Conservation (phyloP, 2,329 filamentous ascomycete genomes). For the Phoma herbarum region DNA sequence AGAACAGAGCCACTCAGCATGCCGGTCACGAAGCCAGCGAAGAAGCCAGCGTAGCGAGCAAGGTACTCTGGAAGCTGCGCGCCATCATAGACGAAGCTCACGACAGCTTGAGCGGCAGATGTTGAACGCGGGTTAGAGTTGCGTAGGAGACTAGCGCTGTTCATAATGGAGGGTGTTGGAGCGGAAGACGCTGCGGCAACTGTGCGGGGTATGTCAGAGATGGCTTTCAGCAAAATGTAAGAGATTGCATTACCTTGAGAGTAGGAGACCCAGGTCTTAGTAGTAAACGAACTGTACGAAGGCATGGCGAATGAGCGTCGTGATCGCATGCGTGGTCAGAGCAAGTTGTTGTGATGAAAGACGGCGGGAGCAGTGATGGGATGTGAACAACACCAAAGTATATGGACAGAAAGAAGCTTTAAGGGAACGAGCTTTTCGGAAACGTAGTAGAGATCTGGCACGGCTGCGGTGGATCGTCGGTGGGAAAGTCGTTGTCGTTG, state of each 20-base stretch:
- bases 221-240: neutral
- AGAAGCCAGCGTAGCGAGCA: constrained; percentile 6
- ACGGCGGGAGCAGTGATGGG: neutral
- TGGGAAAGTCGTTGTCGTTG: neutral
- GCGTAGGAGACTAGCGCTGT: neutral
- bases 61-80: constrained; percentile 13
- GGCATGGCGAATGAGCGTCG: neutral
- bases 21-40: constrained; percentile 14
- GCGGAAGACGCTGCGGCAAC: neutral
- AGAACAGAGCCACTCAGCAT: neutral
- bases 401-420: neutral
- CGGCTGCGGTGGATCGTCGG: neutral
- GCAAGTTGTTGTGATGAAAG: neutral
- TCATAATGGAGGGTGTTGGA: neutral
- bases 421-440: neutral
- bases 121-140: neutral
- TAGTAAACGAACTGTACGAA: neutral
- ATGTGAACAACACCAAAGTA: neutral
- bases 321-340: neutral
- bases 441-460: neutral
- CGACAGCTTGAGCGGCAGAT: constrained; percentile 15
- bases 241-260: neutral
- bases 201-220: neutral
- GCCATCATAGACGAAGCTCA: constrained; percentile 18
- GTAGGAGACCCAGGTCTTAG: neutral